Percentiles rank a stretch among this genome's conserved stretches.
These are phyloP conservation scores for Fusarium napiforme DNA, from an alignment of 2,329 filamentous ascomycete species.

Conservation along the genomic window DNA sequence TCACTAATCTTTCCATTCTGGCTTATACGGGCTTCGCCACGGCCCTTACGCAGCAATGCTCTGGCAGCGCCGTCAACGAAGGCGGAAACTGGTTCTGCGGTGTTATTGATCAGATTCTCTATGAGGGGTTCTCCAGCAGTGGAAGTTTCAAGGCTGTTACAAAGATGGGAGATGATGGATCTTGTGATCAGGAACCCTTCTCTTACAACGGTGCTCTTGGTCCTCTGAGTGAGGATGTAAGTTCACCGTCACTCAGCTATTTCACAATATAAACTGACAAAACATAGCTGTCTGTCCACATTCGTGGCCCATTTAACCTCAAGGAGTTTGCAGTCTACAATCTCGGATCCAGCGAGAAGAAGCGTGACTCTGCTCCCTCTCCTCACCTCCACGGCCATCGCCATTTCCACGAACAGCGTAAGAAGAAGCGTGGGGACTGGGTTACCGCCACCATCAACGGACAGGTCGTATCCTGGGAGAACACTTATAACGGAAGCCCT, in stretches of 20 bases:
- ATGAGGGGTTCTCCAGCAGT: conserved; percentile 67
- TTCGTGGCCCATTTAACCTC: conserved; percentile 76
- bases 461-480: conserved; percentile 66
- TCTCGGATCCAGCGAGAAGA: conserved; percentile 53
- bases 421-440: conserved; percentile 58
- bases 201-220: conserved; percentile 70
- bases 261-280: not conserved
- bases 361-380: conserved; percentile 40
- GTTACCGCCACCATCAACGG: conserved; percentile 70
- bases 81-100: conserved; percentile 75
- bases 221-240: conserved; percentile 77
- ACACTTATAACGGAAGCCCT: conserved; percentile 58
- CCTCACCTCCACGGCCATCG: conserved; percentile 55
- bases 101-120: conserved; percentile 73
- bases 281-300: conserved; percentile 73
- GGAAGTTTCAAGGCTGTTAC: conserved; percentile 74
- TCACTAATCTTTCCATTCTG: conserved; percentile 42
- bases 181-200: conserved; percentile 64
- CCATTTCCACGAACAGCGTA: conserved; percentile 59
- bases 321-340: conserved; percentile 77
- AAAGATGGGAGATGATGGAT: conserved; percentile 64
- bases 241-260: conserved; percentile 39
- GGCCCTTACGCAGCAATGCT: conserved; percentile 51
- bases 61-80: conserved; percentile 50
- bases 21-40: conserved; percentile 46